Evolutionary conservation across 495 filamentous ascomycete species (phyloP), one percentile per base, ranked within the genome.

Genomic region (Apodospora peruviana): DNA sequence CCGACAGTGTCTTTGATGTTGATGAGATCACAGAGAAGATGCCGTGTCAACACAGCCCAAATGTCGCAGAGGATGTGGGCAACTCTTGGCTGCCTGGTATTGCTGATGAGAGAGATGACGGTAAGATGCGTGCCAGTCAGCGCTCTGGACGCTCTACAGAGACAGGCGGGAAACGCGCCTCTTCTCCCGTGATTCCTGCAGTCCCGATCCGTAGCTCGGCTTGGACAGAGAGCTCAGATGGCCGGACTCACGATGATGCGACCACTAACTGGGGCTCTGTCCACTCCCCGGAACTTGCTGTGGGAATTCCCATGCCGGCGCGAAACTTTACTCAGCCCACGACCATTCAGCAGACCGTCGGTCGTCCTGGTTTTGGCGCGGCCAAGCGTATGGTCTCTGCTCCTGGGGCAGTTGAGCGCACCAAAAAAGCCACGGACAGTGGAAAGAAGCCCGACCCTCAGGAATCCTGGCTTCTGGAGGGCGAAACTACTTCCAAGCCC

Each of bases 51-150:
- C 43, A 34, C 11, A 43, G 19, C 34, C 53, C 57, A 7, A 67
- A 65, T 25, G 49, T 62, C 20, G 45, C 60, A 12, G 61, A 68
- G 18, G 65, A 70, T 27, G 47, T 65, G 7, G 67, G 61, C 1
- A 60, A 60, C 37, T 65, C 62, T 5, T 75, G 70, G 73, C 53
- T 73, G 10, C 66, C 69, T 8, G 68, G 62, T 11, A 63, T 71
- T 40, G 51, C 54, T 8, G 51, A 34, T 5, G 64, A 53, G 36
- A 43, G 35, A 41, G 50, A 48, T 44, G 52, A 29, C 20, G 24
- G 27, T 21, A 36, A 48, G 39, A 11, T 11, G 14, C 20, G 10
- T 12, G 32, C 40, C 38, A 49, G 41, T 16, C 49, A 48, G 19
- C 19, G 23, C n/a, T 50, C 43, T 21, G 27, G 14, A 14, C 27